Evolutionary conservation across 176 grass and related monocot species (phyloP).

Genomic region (Musa troglodytarum): DNA sequence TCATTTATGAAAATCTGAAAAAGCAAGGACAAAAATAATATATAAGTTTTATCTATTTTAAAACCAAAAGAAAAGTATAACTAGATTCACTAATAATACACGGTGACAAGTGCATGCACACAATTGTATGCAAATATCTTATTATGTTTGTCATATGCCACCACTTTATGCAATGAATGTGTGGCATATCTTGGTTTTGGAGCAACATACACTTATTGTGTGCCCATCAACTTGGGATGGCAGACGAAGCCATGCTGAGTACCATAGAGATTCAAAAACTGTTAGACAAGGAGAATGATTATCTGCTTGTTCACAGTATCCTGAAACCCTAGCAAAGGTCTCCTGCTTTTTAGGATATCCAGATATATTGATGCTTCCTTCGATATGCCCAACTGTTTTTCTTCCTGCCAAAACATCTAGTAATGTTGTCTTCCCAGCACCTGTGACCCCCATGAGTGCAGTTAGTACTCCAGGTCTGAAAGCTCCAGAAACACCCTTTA

Average conservation of each 20-base stretch:
- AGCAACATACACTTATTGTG: slow-evolving; percentile 59
- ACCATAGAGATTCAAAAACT: slow-evolving; percentile 68
- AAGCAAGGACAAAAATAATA: neutral
- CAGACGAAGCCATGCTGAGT: slow-evolving; percentile 85
- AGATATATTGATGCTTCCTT: slow-evolving; percentile 63
- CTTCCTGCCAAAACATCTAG: slow-evolving; percentile 90
- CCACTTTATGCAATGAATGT: neutral
- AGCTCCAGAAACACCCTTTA: slow-evolving; percentile 64
- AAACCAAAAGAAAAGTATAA: neutral
- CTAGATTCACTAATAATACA: neutral
- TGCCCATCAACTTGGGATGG: slow-evolving; percentile 58
- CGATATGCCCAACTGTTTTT: slow-evolving; percentile 79
- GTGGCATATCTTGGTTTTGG: neutral
- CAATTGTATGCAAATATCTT: neutral
- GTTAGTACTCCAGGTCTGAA: slow-evolving; percentile 82
- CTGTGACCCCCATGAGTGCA: slow-evolving; percentile 90
- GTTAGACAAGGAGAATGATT: slow-evolving; percentile 80
- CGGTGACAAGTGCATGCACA: neutral
- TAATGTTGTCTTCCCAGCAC: slow-evolving; percentile 92
- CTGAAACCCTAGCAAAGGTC: slow-evolving; percentile 80
- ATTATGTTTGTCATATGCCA: neutral
- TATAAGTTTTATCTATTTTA: neutral
- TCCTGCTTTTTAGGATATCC: slow-evolving; percentile 85
- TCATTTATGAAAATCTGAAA: slow-evolving; percentile 18
- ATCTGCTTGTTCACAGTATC: slow-evolving; percentile 91